Conservation (phyloP, 2,329 filamentous ascomycete species). For the Pseudocercospora musae region DNA sequence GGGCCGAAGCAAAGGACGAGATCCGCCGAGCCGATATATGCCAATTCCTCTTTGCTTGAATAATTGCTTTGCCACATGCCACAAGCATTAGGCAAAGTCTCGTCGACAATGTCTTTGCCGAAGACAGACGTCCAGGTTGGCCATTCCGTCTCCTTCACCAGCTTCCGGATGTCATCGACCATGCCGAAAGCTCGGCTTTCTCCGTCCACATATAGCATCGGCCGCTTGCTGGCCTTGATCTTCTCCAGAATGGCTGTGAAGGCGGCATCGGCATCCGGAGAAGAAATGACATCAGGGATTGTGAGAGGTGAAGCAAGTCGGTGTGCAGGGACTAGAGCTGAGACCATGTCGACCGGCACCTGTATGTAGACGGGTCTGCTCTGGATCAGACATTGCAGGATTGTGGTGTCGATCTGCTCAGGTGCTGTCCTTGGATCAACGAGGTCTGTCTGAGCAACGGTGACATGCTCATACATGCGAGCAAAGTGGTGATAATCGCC, state of each 20-base stretch:
- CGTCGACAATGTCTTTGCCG: conserved; percentile 53
- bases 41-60: conserved; percentile 9
- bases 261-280: not conserved
- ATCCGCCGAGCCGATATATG: conserved; percentile 12
- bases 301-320: not conserved
- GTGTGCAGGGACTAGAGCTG: not conserved
- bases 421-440: conserved; percentile 14
- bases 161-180: conserved; percentile 41
- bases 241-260: conserved; percentile 10
- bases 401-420: conserved; percentile 7
- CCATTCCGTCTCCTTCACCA: conserved; percentile 47
- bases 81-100: conserved; percentile 47
- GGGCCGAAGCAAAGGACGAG: conserved; percentile 17
- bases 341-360: conserved; percentile 15
- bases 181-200: conserved; percentile 46
- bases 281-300: conserved; percentile 2
- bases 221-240: conserved; percentile 44
- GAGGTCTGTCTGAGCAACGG: conserved; percentile 18
- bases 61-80: conserved; percentile 48
- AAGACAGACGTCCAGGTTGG: conserved; percentile 50
- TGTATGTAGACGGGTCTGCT: conserved; percentile 16
- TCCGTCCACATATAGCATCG: conserved; percentile 53
- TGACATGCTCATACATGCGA: conserved; percentile 19
- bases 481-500: conserved; percentile 16
- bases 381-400: conserved; percentile 11